These are phyloP conservation scores for Dactylis glomerata DNA, from an alignment of 176 grass and related monocot genomes.

Conservation along the genomic window DNA sequence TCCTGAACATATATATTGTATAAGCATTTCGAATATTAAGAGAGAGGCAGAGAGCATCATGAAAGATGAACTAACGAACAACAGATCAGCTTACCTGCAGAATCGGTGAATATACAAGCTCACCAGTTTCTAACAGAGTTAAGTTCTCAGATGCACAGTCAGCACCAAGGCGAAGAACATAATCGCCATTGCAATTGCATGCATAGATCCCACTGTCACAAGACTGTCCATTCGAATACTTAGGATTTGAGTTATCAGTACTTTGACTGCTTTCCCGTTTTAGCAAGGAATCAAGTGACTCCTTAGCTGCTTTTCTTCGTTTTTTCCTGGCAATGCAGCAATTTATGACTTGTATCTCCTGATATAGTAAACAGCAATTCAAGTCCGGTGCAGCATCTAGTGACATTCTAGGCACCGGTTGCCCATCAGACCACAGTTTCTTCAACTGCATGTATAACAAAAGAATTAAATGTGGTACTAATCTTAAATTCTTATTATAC, in stretches of 20 bases:
- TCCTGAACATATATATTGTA: slow-evolving; percentile 54
- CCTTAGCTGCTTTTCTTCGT: slow-evolving; percentile 56
- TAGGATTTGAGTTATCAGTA: slow-evolving; percentile 27
- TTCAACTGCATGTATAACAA: slow-evolving; percentile 68
- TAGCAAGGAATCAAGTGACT: slow-evolving; percentile 60
- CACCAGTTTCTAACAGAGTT: slow-evolving; percentile 86
- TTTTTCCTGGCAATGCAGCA: slow-evolving; percentile 95
- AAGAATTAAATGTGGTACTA: slow-evolving; percentile 25
- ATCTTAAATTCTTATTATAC: slow-evolving; percentile 12
- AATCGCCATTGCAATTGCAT: slow-evolving; percentile 58
- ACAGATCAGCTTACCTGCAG: slow-evolving; percentile 59
- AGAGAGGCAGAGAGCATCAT: slow-evolving; percentile 11
- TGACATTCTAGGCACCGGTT: slow-evolving; percentile 80
- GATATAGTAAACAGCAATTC: slow-evolving; percentile 92
- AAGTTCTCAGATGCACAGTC: slow-evolving; percentile 55
- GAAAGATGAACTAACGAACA: background rate
- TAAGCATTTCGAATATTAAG: slow-evolving; percentile 15
- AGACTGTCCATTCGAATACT: slow-evolving; percentile 19
- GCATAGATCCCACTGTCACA: slow-evolving; percentile 47
- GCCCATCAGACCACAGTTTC: slow-evolving; percentile 79
- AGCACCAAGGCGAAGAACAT: slow-evolving; percentile 78
- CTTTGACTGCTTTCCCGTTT: slow-evolving; percentile 26
- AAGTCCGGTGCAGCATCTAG: slow-evolving; percentile 70
- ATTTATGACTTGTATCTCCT: slow-evolving; percentile 98
- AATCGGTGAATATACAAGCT: slow-evolving; percentile 75